A percentile compares a stretch with the other conserved stretches of the same genome.
Conservation (phyloP, 1,139 yeast species). For the Entelexis sorbosivorans region DNA sequence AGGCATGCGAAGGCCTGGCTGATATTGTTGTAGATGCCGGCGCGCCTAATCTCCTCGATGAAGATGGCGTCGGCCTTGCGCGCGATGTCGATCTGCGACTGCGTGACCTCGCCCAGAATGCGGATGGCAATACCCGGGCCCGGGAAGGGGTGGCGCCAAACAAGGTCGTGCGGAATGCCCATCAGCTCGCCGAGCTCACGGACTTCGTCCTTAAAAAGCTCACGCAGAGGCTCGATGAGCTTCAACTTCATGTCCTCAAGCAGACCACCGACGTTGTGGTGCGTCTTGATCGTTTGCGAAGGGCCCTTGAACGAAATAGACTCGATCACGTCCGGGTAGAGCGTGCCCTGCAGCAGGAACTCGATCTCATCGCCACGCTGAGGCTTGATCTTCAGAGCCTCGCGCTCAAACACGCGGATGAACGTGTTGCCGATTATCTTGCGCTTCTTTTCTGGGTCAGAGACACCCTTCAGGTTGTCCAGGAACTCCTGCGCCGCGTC, state of each 20-base stretch:
- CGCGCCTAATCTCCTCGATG: conserved; percentile 87
- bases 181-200: conserved; percentile 88
- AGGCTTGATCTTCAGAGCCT: conserved; percentile 86
- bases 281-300: conserved; percentile 97
- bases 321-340: conserved; percentile 97
- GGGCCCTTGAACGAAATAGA: conserved; percentile 99
- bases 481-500: conserved; percentile 90
- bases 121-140: conserved; percentile 99
- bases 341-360: conserved; percentile 89
- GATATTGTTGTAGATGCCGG: conserved; percentile 84
- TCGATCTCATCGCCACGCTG: conserved; percentile 75
- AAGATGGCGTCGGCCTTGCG: conserved; percentile 94
- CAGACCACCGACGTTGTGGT: conserved; percentile 97
- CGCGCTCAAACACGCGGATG: conserved; percentile 92
- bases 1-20: conserved; percentile 97
- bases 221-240: conserved; percentile 96
- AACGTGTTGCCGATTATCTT: conserved; percentile 97
- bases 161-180: conserved; percentile 93
- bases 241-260: conserved; percentile 96
- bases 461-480: conserved; percentile 75
- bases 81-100: conserved; percentile 85
- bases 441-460: conserved; percentile 98
- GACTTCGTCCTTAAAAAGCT: conserved; percentile 96
- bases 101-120: conserved; percentile 92
- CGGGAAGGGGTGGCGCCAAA: conserved; percentile 99